phyloP scores from a whole-genome alignment of 2,329 filamentous ascomycete species.

The Paraconiothyrium sp. region DNA sequence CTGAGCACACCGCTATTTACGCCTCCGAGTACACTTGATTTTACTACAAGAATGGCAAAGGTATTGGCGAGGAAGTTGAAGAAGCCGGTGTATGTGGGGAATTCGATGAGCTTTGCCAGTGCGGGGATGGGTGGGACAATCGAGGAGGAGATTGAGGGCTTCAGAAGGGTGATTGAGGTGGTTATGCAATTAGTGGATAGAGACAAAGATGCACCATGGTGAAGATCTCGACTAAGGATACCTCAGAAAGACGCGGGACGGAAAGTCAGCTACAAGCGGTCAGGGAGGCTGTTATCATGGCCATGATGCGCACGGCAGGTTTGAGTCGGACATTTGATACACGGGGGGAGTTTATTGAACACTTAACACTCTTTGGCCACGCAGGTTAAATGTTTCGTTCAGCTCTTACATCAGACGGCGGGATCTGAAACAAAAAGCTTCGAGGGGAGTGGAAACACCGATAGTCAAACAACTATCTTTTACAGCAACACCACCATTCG shows the following conservation, averaged over 20 bases:
- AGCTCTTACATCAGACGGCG: too few species aligned
- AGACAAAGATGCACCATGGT: constrained; percentile 13
- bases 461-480: not conserved
- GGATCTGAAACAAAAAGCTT: too few species aligned
- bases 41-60: constrained; percentile 84
- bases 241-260: not conserved
- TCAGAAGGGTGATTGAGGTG: constrained; percentile 77
- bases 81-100: constrained; percentile 88
- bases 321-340: too few species aligned
- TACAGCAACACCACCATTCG: not conserved
- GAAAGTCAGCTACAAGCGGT: not conserved
- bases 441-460: not conserved
- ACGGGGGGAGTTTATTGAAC: too few species aligned
- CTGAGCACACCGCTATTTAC: constrained; percentile 83
- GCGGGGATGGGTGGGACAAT: constrained; percentile 80
- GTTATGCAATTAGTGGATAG: constrained; percentile 64
- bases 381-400: too few species aligned
- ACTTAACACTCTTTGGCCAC: too few species aligned
- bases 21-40: constrained; percentile 80
- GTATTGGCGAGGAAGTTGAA: constrained; percentile 77
- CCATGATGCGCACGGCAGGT: not conserved
- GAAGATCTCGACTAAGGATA: not conserved
- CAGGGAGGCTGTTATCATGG: not conserved
- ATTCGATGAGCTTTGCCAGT: constrained; percentile 80
- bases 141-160: constrained; percentile 94